These are phyloP conservation scores for Marasmius sp. DNA, from an alignment of 1,284 basidiomycete species.

Conservation along the genomic window DNA sequence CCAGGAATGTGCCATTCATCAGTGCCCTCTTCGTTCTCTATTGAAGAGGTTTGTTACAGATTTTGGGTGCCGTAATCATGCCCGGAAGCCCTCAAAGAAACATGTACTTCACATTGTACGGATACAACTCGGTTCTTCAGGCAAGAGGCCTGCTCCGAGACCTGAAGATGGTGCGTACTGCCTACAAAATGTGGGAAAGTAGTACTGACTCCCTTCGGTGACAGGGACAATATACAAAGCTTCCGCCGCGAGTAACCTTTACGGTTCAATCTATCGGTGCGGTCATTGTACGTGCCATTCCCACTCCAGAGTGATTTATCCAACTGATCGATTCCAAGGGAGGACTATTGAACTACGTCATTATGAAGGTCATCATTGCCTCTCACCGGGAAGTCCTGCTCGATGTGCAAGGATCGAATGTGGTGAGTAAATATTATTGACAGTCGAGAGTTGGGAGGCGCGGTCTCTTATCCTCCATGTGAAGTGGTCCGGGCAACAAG, in stretches of 20 bases:
- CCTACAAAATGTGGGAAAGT: background rate
- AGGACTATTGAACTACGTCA: conserved; percentile 41
- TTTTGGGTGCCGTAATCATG: conserved; percentile 37
- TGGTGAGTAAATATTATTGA: conserved; percentile 1
- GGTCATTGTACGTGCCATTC: conserved; percentile 40
- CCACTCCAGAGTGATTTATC: background rate
- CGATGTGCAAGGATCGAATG: conserved; percentile 14
- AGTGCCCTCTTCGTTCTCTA: background rate
- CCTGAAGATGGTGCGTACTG: conserved; percentile 43
- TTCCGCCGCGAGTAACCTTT: conserved; percentile 64
- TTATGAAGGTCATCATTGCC: conserved; percentile 50
- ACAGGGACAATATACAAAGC: conserved; percentile 61
- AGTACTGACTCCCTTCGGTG: conserved; percentile 6
- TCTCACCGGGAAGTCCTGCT: conserved; percentile 33
- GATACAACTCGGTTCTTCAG: conserved; percentile 45
- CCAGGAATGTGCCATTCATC: conserved; percentile 26
- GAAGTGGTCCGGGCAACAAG: conserved; percentile 53
- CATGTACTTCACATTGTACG: conserved; percentile 56
- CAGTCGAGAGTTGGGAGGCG: background rate
- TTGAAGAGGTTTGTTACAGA: conserved; percentile 22
- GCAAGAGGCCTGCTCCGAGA: conserved; percentile 44
- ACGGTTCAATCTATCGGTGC: conserved; percentile 56
- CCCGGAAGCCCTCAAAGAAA: conserved; percentile 43
- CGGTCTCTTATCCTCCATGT: conserved; percentile 17
- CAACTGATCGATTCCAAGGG: conserved; percentile 20